These are phyloP conservation scores for Pythium grandisporangium DNA, from an alignment of 352 stramenopile species.

Conservation along the genomic window DNA sequence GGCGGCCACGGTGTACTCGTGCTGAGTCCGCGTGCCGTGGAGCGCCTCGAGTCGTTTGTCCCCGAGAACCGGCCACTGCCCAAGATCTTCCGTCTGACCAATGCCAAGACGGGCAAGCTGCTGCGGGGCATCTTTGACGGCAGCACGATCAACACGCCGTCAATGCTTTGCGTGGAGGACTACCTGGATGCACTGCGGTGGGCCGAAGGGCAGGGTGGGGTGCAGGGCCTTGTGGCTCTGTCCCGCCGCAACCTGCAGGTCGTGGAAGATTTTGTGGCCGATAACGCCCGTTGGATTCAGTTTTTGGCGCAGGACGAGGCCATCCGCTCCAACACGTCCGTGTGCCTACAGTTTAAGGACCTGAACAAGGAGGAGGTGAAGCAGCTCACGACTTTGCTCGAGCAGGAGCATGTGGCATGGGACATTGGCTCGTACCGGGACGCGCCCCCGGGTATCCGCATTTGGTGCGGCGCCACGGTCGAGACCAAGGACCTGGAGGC, in stretches of 20 bases:
- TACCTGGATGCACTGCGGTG: slow-evolving; percentile 98
- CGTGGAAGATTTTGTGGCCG: slow-evolving; percentile 94
- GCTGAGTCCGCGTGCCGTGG: slow-evolving; percentile 92
- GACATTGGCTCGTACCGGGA: slow-evolving; percentile 99
- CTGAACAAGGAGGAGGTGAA: slow-evolving; percentile 93
- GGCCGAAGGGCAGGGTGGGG: slow-evolving; percentile 92
- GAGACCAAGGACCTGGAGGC: slow-evolving; percentile 96
- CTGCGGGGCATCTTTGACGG: slow-evolving; percentile 95
- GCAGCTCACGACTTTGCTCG: slow-evolving; percentile 92
- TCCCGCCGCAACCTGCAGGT: slow-evolving; percentile 93
- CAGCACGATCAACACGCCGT: slow-evolving; percentile 99
- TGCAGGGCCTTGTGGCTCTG: slow-evolving; percentile 90
- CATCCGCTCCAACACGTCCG: slow-evolving; percentile 94
- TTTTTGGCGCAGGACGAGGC: slow-evolving; percentile 94
- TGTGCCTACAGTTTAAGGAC: slow-evolving; percentile 95
- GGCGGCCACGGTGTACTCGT: slow-evolving; percentile 97
- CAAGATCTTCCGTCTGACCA: slow-evolving; percentile 99
- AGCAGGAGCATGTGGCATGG: slow-evolving; percentile 93
- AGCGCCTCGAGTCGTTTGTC: slow-evolving; percentile 94
- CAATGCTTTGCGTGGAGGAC: slow-evolving; percentile 99
- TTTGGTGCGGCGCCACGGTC: slow-evolving; percentile 99
- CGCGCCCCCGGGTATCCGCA: slow-evolving; percentile 95
- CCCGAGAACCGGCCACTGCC: slow-evolving; percentile 88
- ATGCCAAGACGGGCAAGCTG: slow-evolving; percentile 93
- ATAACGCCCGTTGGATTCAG: slow-evolving; percentile 94